Percentiles rank a stretch among this genome's conserved stretches.
phyloP scores from a whole-genome alignment of 306 rosid species.

The Casuarina equisetifolia region DNA sequence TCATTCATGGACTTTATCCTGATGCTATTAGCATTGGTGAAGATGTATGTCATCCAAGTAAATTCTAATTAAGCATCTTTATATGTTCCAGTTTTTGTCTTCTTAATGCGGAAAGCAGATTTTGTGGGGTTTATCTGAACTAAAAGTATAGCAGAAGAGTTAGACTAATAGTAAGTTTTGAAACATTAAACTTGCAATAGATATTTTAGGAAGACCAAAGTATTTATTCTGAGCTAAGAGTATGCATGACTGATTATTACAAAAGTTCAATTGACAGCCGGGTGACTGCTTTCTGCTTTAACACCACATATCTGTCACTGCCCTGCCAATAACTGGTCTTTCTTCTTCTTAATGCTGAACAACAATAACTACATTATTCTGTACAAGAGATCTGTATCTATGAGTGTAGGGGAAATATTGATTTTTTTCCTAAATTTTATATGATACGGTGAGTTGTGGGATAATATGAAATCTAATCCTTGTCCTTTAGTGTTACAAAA shows the following conservation, averaged over 20 bases:
- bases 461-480: no score
- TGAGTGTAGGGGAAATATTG: background rate
- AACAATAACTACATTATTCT: no score
- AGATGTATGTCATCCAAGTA: conserved; percentile 69
- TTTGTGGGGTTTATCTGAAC: background rate
- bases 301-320: background rate
- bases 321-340: background rate
- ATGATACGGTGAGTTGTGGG: background rate
- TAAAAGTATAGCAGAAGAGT: background rate
- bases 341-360: background rate
- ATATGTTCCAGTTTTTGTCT: conserved; percentile 7
- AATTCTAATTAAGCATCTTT: conserved; percentile 16
- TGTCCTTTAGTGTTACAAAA: background rate
- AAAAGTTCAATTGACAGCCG: background rate
- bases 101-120: background rate
- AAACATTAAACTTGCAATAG: background rate
- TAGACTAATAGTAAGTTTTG: background rate
- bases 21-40: conserved; percentile 90
- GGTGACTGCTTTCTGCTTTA: background rate
- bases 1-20: conserved; percentile 93
- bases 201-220: no score
- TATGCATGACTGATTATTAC: background rate
- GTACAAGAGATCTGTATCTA: background rate
- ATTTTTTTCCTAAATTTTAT: no score
- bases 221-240: no score